A percentile compares a stretch with the other conserved stretches of the same genome.
These are phyloP conservation scores for Lentinula novae-zelandiae DNA, from an alignment of 1,284 basidiomycete species.

Conservation along the genomic window DNA sequence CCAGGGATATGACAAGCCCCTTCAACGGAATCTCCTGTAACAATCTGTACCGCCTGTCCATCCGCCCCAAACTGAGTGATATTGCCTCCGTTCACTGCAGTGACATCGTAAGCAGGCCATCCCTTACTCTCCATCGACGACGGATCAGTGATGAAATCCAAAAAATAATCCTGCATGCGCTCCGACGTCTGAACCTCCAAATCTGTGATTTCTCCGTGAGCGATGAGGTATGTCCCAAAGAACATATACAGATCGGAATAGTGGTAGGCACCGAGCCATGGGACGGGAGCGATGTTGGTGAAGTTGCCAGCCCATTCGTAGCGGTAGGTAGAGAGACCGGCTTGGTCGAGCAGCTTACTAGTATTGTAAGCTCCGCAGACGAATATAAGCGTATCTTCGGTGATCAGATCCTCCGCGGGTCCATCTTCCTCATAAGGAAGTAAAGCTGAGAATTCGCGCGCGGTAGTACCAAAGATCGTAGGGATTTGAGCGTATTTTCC, in stretches of 20 bases:
- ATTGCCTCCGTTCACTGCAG: background rate
- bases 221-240: constrained; percentile 4
- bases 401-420: background rate
- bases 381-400: background rate
- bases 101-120: constrained; percentile 1
- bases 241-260: constrained; percentile 5
- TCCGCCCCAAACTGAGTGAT: constrained; percentile 2
- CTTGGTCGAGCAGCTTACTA: background rate
- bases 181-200: constrained; percentile 4
- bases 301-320: constrained; percentile 8
- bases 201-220: background rate
- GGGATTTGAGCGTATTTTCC: background rate
- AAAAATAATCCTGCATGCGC: background rate
- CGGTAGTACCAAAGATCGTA: background rate
- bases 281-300: background rate
- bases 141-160: constrained; percentile 4
- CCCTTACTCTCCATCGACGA: background rate
- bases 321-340: background rate
- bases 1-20: constrained; percentile 4
- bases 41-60: constrained; percentile 1
- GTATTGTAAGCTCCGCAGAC: constrained; percentile 2
- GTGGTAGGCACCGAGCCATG: constrained; percentile 6
- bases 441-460: background rate
- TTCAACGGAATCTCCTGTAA: background rate
- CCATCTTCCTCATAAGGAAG: background rate